A percentile compares a stretch with the other conserved stretches of the same genome.
Evolutionary conservation across 2,329 filamentous ascomycete species (phyloP).

Genomic region (Stagonosporopsis chrysanthemi): DNA sequence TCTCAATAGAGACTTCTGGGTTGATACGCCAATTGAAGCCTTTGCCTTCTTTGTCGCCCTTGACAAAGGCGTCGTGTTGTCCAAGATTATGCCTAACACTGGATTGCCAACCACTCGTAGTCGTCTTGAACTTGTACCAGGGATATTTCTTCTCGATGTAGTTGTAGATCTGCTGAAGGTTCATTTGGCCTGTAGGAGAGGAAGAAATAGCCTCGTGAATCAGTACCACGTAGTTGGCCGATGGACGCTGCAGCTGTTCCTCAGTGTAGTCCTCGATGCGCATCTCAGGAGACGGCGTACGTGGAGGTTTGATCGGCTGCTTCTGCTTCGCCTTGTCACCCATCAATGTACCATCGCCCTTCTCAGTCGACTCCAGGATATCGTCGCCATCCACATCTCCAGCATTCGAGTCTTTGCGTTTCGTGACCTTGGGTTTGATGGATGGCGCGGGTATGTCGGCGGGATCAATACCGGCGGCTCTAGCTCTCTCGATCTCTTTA

Average conservation of each 20-base stretch:
- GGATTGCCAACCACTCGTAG: constrained; percentile 70
- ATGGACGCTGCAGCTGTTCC: constrained; percentile 75
- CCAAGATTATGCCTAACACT: constrained; percentile 71
- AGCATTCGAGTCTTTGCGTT: constrained; percentile 49
- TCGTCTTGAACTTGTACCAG: constrained; percentile 67
- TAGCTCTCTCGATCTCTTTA: constrained; percentile 56
- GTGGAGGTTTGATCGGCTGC: constrained; percentile 58
- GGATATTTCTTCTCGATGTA: constrained; percentile 69
- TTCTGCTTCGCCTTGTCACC: constrained; percentile 55
- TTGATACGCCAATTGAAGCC: constrained; percentile 70
- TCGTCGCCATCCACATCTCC: constrained; percentile 46
- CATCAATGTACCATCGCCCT: constrained; percentile 40
- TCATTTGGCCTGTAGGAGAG: constrained; percentile 63
- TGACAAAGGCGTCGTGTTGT: constrained; percentile 65
- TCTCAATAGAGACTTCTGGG: constrained; percentile 66
- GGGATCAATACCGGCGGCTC: constrained; percentile 48
- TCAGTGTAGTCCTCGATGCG: constrained; percentile 71
- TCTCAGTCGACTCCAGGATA: constrained; percentile 47
- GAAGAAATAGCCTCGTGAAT: constrained; percentile 69
- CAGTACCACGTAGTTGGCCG: constrained; percentile 68
- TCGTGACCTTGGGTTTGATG: constrained; percentile 45
- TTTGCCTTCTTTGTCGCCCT: constrained; percentile 67
- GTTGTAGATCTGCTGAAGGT: constrained; percentile 71
- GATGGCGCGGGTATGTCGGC: constrained; percentile 44
- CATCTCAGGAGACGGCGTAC: constrained; percentile 69